Conservation (phyloP, 2,329 filamentous ascomycete genomes). For the Teratosphaeria nubilosa region DNA sequence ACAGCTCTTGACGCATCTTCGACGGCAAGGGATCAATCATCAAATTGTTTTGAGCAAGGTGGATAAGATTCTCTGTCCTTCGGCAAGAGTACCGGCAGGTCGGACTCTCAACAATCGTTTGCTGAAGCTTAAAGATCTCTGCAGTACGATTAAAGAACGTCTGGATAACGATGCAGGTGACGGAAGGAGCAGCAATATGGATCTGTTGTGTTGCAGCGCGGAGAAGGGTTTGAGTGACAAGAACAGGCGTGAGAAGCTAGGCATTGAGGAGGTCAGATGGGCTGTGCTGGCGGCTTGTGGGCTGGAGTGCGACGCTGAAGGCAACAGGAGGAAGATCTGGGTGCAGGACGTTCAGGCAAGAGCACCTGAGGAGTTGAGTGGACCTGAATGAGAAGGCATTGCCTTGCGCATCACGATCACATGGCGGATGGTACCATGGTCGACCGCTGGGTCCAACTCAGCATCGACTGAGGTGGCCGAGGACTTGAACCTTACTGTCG, state of each 20-base stretch:
- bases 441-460: no score
- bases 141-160: slow-evolving; percentile 29
- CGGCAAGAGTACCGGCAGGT: slow-evolving; percentile 15
- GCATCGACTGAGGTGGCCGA: no score
- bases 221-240: slow-evolving; percentile 38
- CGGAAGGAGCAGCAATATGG: slow-evolving; percentile 39
- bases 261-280: slow-evolving; percentile 53
- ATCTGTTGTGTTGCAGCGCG: slow-evolving; percentile 51
- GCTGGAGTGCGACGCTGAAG: slow-evolving; percentile 33
- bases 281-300: slow-evolving; percentile 54
- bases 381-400: background rate
- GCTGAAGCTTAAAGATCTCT: slow-evolving; percentile 27
- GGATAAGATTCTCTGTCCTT: slow-evolving; percentile 43
- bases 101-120: slow-evolving; percentile 19
- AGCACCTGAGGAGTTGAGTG: background rate
- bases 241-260: slow-evolving; percentile 45
- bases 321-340: slow-evolving; percentile 6
- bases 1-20: slow-evolving; percentile 47
- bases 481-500: no score
- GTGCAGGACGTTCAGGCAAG: slow-evolving; percentile 5
- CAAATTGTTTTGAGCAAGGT: slow-evolving; percentile 59
- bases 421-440: background rate
- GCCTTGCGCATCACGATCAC: background rate
- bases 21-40: slow-evolving; percentile 47
- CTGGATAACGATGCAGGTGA: slow-evolving; percentile 32